Evolutionary conservation across 257 asterid genomes (phyloP).

Genomic region (Nicotiana paniculata): DNA sequence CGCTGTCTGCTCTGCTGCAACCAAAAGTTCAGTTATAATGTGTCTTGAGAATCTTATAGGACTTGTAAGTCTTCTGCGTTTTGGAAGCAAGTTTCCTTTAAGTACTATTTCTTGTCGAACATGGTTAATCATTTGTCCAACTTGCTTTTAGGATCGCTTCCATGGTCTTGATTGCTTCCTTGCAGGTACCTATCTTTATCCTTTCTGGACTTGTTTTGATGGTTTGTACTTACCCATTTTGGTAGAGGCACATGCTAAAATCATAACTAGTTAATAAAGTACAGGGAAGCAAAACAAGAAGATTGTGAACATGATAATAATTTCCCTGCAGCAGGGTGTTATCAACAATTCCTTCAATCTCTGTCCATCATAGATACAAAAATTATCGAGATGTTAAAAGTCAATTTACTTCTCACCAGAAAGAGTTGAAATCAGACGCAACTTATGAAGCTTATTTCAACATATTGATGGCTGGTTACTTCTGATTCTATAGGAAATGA

Average conservation of each 20-base stretch:
- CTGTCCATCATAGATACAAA: not conserved
- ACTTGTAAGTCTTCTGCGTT: slow-evolving; percentile 36
- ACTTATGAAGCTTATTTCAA: not conserved
- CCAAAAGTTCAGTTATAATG: slow-evolving; percentile 87
- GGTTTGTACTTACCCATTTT: not conserved
- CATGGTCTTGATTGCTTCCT: slow-evolving; percentile 95
- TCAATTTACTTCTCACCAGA: not conserved
- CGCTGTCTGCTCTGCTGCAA: slow-evolving; percentile 98
- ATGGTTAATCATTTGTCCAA: not conserved
- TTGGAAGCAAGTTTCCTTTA: not conserved
- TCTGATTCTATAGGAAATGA: not conserved
- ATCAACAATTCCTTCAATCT: not conserved
- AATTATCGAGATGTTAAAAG: not conserved
- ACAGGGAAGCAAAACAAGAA: not conserved
- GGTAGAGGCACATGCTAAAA: not conserved
- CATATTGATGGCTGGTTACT: not conserved
- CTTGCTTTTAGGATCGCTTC: slow-evolving; percentile 67
- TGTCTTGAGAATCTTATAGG: slow-evolving; percentile 91
- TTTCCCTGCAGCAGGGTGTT: not conserved
- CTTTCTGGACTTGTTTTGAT: not conserved
- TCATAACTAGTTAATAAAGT: not conserved
- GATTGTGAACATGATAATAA: not conserved
- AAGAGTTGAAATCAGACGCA: not conserved
- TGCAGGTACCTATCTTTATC: slow-evolving; percentile 57
- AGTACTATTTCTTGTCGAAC: not conserved